These are phyloP conservation scores for Amaranthus cruentus DNA, from an alignment of 148 eudicot species.

Conservation along the genomic window DNA sequence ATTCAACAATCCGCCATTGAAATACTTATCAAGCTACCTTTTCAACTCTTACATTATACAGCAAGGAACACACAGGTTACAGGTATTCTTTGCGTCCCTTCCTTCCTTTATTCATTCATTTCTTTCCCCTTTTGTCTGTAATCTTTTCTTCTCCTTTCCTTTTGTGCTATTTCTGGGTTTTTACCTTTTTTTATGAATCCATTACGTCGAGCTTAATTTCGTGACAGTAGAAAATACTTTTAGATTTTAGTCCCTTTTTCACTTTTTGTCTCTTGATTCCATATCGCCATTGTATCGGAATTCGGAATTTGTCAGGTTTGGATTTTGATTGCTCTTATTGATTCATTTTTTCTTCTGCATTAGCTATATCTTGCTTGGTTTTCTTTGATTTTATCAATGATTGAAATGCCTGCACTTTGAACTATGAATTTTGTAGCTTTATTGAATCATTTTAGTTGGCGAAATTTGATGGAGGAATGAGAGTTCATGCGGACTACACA, in stretches of 20 bases:
- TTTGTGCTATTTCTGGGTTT: neutral
- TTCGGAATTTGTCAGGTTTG: constrained; percentile 6
- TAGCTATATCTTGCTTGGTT: neutral
- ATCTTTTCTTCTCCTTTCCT: neutral
- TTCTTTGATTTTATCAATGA: neutral
- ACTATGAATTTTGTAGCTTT: neutral
- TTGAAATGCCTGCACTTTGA: neutral
- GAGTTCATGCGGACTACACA: too few relatives aligned
- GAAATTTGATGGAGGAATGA: too few relatives aligned
- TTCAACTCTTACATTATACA: neutral
- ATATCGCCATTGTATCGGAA: neutral
- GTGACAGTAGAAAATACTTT: too few relatives aligned
- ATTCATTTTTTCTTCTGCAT: neutral
- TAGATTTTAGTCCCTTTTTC: neutral
- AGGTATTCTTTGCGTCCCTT: constrained; percentile 20
- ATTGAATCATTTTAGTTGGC: too few relatives aligned
- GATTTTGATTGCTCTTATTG: neutral
- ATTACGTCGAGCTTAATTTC: neutral
- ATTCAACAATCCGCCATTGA: constrained; percentile 19
- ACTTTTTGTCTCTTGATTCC: neutral
- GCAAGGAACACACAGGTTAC: constrained; percentile 6
- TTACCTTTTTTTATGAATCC: neutral
- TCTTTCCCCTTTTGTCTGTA: neutral
- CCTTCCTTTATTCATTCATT: neutral
- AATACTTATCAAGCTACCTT: neutral